Percentiles rank a stretch among this genome's conserved stretches.
phyloP scores from a whole-genome alignment of 306 rosid genomes.

The Calophaca sinica region DNA sequence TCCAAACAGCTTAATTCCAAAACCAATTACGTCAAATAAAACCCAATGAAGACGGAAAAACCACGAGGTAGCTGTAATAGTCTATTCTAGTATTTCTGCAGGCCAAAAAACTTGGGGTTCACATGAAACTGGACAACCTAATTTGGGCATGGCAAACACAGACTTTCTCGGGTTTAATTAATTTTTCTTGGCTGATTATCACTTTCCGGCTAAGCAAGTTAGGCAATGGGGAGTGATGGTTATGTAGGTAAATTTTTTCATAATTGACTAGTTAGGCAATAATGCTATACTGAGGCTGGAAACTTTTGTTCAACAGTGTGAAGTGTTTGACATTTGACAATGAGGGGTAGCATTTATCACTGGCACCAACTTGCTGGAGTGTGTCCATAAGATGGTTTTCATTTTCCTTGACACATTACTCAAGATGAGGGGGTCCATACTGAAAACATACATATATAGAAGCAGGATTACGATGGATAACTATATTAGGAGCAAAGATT shows the following conservation, averaged over 20 bases:
- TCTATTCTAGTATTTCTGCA: conserved; percentile 35
- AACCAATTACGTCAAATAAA: conserved; percentile 33
- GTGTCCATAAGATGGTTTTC: conserved; percentile 36
- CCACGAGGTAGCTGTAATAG: background rate
- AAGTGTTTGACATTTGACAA: conserved; percentile 48
- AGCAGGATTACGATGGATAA: conserved; percentile 43
- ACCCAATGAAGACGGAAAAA: conserved; percentile 30
- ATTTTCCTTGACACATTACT: conserved; percentile 30
- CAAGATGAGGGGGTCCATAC: conserved; percentile 31
- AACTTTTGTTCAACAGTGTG: conserved; percentile 31
- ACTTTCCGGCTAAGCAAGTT: conserved; percentile 68
- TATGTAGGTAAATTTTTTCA: conserved; percentile 30
- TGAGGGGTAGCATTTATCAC: conserved; percentile 48
- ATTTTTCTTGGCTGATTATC: conserved; percentile 50
- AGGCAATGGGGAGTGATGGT: conserved; percentile 48
- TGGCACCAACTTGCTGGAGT: conserved; percentile 41
- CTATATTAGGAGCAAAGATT: background rate
- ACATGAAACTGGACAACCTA: conserved; percentile 38
- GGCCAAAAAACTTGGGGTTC: conserved; percentile 24
- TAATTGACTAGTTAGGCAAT: conserved; percentile 53
- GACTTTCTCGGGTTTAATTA: conserved; percentile 53
- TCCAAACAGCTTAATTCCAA: conserved; percentile 45
- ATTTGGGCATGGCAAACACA: conserved; percentile 47
- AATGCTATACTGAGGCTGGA: conserved; percentile 37
- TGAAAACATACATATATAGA: conserved; percentile 5